Evolutionary conservation across 148 eudicot genomes (phyloP).

Genomic region (Camellia lanceoleosa): DNA sequence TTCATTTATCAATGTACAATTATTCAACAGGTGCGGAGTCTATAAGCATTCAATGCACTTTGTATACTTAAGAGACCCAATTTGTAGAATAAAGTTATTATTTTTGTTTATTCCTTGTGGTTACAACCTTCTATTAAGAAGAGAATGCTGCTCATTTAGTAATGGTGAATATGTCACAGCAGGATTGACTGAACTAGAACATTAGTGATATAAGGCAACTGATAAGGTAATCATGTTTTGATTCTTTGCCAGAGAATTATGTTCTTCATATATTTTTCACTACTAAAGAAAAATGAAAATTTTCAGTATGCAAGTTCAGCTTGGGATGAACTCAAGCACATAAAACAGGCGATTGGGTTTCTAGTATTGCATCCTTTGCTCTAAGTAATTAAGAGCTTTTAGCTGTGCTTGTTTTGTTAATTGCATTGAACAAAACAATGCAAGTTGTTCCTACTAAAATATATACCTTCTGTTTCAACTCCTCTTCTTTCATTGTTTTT

Average conservation of each 20-base stretch:
- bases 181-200: conserved; percentile 74
- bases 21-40: conserved; percentile 75
- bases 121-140: conserved; percentile 72
- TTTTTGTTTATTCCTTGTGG: conserved; percentile 15
- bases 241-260: not conserved
- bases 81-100: conserved; percentile 8
- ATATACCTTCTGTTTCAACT: too few relatives aligned
- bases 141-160: conserved; percentile 91
- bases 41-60: conserved; percentile 11
- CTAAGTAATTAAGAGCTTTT: not conserved
- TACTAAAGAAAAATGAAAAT: conserved; percentile 19
- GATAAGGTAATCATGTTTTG: conserved; percentile 54
- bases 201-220: conserved; percentile 69
- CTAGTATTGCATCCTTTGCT: conserved; percentile 45
- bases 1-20: conserved; percentile 83
- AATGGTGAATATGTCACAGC: conserved; percentile 78
- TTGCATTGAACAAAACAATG: not conserved
- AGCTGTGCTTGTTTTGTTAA: too few relatives aligned
- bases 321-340: conserved; percentile 94
- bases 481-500: too few relatives aligned
- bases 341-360: conserved; percentile 86
- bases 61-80: conserved; percentile 5
- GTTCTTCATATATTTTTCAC: not conserved
- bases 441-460: not conserved
- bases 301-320: conserved; percentile 76